Conservation (phyloP, 257 asterid species). For the Fraxinus americana region DNA sequence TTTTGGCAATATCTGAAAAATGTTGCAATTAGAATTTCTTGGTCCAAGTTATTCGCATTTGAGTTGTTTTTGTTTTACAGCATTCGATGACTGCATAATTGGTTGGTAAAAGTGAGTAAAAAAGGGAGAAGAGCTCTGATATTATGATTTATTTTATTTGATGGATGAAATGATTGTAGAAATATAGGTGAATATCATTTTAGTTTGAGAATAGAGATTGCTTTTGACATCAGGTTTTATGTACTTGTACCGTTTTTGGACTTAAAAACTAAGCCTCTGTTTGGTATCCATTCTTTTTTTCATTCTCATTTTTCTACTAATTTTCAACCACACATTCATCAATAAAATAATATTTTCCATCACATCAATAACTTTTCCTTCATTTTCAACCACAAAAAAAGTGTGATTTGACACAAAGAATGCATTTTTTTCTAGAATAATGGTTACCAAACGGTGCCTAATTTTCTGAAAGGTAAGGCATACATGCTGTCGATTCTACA, state of each 20-base stretch:
- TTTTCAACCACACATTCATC: too few species aligned
- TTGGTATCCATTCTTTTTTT: too few species aligned
- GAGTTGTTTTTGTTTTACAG: neutral
- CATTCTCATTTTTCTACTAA: too few species aligned
- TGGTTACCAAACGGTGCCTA: too few species aligned
- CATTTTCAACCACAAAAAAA: too few species aligned
- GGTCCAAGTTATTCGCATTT: neutral
- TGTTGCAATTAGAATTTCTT: neutral
- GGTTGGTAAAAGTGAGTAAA: neutral
- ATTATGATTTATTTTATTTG: neutral
- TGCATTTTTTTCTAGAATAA: too few species aligned
- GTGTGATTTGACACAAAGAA: too few species aligned
- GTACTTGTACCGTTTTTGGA: neutral
- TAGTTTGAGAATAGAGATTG: slow-evolving; percentile 1
- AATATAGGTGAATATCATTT: neutral
- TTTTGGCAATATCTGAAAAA: neutral
- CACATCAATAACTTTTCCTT: too few species aligned
- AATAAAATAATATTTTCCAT: too few species aligned
- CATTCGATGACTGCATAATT: neutral
- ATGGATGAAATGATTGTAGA: neutral
- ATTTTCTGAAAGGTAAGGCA: neutral
- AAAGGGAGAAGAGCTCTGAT: neutral
- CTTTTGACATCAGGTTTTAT: neutral
- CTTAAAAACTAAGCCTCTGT: too few species aligned
- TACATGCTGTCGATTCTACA: neutral